A percentile compares a stretch with the other conserved stretches of the same genome.
These are phyloP conservation scores for Sugiyamaella xylanicola DNA, from an alignment of 1,139 yeast genomes.

Conservation along the genomic window DNA sequence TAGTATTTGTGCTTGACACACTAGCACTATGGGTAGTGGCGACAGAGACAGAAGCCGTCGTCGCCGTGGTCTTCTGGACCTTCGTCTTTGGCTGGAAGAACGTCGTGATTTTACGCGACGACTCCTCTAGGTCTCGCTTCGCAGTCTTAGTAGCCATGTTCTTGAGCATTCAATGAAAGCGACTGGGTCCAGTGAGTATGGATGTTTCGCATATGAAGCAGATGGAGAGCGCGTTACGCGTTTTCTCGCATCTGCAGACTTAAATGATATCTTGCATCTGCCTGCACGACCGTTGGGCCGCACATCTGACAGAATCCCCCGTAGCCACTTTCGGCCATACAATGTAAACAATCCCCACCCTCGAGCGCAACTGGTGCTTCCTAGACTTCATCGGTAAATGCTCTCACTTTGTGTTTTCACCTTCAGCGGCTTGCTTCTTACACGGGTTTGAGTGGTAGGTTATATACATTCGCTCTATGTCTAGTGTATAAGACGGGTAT, in stretches of 20 bases:
- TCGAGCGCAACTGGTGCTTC: too few species aligned
- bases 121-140: constrained; percentile 26
- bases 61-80: constrained; percentile 15
- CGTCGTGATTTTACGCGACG: constrained; percentile 27
- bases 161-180: neutral
- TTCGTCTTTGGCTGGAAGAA: constrained; percentile 32
- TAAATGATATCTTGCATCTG: neutral
- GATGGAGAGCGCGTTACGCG: neutral
- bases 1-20: neutral
- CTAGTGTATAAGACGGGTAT: too few species aligned
- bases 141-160: constrained; percentile 17
- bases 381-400: too few species aligned
- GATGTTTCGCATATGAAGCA: too few species aligned
- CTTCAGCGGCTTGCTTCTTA: too few species aligned
- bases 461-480: too few species aligned
- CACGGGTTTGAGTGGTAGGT: too few species aligned
- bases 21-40: neutral
- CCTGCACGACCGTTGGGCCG: constrained; percentile 1
- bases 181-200: too few species aligned
- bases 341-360: too few species aligned
- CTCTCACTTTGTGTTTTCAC: too few species aligned
- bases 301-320: neutral
- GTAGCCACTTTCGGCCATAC: neutral
- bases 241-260: neutral
- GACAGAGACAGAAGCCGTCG: neutral